Evolutionary conservation across 1,284 basidiomycete genomes (phyloP).

Genomic region (Uromyces viciae-fabae): DNA sequence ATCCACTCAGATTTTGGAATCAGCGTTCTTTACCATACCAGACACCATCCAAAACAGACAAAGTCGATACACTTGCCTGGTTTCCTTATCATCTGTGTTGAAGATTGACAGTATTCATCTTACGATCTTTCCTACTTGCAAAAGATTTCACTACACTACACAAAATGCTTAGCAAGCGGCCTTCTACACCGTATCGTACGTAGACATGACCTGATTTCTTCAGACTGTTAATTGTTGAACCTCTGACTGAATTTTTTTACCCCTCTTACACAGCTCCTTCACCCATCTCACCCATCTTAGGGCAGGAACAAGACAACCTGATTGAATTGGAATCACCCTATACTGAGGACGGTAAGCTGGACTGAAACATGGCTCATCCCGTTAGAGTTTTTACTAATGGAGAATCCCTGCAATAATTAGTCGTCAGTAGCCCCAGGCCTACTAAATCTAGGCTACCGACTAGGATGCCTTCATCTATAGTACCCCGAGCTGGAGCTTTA

Average conservation of each 20-base stretch:
- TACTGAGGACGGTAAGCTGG: not conserved
- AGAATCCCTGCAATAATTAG: not conserved
- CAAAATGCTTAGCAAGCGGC: slow-evolving; percentile 7
- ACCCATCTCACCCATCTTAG: not conserved
- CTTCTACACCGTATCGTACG: slow-evolving; percentile 5
- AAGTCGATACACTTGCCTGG: too few species aligned
- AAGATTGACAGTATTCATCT: too few species aligned
- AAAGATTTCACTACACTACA: too few species aligned
- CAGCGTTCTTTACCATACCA: too few species aligned
- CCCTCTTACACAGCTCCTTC: not conserved
- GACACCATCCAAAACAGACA: too few species aligned
- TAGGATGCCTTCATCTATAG: not conserved
- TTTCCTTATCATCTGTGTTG: too few species aligned
- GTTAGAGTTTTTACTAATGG: not conserved
- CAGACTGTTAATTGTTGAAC: too few species aligned
- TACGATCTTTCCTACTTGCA: too few species aligned
- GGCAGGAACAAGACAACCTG: not conserved
- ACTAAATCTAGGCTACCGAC: not conserved
- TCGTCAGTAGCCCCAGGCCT: not conserved
- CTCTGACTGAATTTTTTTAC: not conserved
- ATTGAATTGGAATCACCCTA: too few species aligned
- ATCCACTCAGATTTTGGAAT: too few species aligned
- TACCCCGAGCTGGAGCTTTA: not conserved
- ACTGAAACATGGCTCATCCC: not conserved
- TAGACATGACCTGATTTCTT: not conserved